Percentiles rank a stretch among this genome's conserved stretches.
phyloP scores from a whole-genome alignment of 1,284 basidiomycete genomes.

The Rhodotorula sp. region DNA sequence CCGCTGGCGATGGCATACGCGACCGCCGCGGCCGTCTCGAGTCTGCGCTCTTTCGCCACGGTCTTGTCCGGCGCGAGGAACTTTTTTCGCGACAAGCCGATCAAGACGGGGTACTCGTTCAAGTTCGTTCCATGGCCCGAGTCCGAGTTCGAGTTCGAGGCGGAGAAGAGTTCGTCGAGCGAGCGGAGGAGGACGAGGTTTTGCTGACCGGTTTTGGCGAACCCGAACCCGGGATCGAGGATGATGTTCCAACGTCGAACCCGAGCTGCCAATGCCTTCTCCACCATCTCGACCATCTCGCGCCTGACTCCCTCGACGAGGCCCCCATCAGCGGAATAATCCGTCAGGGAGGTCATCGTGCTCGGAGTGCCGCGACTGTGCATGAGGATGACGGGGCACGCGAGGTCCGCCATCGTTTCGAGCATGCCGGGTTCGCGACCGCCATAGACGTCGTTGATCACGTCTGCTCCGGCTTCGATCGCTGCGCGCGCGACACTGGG shows the following conservation, averaged over 20 bases:
- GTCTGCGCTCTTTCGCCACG: constrained; percentile 65
- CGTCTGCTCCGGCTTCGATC: constrained; percentile 78
- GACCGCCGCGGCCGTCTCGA: constrained; percentile 77
- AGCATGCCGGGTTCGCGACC: constrained; percentile 72
- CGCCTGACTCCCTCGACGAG: constrained; percentile 68
- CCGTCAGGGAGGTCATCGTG: constrained; percentile 54
- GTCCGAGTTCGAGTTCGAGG: background rate
- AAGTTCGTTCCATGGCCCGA: constrained; percentile 50
- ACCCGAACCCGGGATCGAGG: constrained; percentile 90
- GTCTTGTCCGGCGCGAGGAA: constrained; percentile 67
- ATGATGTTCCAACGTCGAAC: constrained; percentile 86
- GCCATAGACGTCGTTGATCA: constrained; percentile 91
- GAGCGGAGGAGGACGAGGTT: constrained; percentile 70
- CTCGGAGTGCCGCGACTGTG: constrained; percentile 77
- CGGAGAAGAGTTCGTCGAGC: constrained; percentile 55
- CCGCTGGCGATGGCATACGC: constrained; percentile 70
- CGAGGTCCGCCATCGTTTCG: constrained; percentile 60
- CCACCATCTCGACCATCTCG: constrained; percentile 72
- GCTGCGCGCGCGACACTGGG: constrained; percentile 74
- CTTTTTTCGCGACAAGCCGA: constrained; percentile 79
- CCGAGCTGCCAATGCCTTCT: constrained; percentile 69
- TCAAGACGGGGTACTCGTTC: constrained; percentile 65
- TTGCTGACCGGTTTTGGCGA: constrained; percentile 79
- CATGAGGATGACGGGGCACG: constrained; percentile 79
- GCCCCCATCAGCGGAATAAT: constrained; percentile 64